Conservation (phyloP, 2,329 filamentous ascomycete genomes). For the Raffaelea arxii region DNA sequence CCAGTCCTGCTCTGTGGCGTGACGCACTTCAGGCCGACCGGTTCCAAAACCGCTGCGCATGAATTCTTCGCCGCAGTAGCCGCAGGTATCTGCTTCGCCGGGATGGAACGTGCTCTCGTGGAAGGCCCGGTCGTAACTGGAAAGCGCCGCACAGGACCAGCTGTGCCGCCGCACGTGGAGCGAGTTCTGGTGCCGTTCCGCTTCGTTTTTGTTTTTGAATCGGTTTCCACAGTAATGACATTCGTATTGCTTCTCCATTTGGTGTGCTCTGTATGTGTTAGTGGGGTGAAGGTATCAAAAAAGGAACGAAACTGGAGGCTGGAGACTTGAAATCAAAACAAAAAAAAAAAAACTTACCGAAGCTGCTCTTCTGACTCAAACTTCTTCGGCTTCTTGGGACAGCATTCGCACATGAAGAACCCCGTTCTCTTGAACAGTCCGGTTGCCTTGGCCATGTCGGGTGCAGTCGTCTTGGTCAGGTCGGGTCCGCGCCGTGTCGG, state of each 20-base stretch:
- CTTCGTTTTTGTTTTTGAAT: conserved; percentile 99
- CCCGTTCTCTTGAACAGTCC: conserved; percentile 33
- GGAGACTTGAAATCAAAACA: conserved; percentile 1
- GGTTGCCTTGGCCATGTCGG: conserved; percentile 29
- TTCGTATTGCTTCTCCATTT: conserved; percentile 92
- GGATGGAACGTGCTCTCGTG: conserved; percentile 65
- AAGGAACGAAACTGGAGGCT: neutral
- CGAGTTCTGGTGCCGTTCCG: conserved; percentile 91
- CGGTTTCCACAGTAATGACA: conserved; percentile 88
- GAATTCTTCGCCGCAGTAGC: conserved; percentile 94
- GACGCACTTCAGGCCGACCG: conserved; percentile 22
- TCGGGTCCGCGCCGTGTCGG: conserved; percentile 40
- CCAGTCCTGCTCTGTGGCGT: conserved; percentile 75
- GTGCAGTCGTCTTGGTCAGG: conserved; percentile 24
- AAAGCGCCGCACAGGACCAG: conserved; percentile 90
- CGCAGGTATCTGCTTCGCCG: conserved; percentile 69
- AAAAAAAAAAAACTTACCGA: conserved; percentile 47
- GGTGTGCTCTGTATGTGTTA: conserved; percentile 55
- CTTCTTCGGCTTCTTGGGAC: conserved; percentile 93
- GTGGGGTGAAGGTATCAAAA: neutral
- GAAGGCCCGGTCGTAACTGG: conserved; percentile 70
- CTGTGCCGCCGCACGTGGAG: conserved; percentile 86
- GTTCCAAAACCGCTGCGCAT: conserved; percentile 35
- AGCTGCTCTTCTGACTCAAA: conserved; percentile 80
- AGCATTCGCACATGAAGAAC: conserved; percentile 76